These are phyloP conservation scores for Blechomonas ayalai DNA, from an alignment of 208 protist species.

Conservation along the genomic window DNA sequence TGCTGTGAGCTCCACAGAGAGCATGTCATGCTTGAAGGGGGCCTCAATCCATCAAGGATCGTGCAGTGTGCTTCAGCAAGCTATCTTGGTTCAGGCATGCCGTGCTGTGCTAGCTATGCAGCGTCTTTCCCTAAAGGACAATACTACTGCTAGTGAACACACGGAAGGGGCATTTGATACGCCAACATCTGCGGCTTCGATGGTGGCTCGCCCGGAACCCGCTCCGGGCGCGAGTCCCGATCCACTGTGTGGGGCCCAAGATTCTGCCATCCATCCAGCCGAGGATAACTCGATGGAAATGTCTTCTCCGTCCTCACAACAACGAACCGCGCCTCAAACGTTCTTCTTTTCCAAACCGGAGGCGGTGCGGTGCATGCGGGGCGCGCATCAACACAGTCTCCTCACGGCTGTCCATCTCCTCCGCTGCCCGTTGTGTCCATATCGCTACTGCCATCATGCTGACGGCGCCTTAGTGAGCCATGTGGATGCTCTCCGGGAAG, in stretches of 20 bases:
- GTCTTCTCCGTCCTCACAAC: constrained; percentile 1
- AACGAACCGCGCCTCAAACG: background rate
- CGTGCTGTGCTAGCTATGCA: constrained; percentile 17
- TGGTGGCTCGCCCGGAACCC: too few relatives aligned
- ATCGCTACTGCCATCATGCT: constrained; percentile 13
- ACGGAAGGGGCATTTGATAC: too few relatives aligned
- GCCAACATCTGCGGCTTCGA: too few relatives aligned
- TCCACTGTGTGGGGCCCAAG: too few relatives aligned
- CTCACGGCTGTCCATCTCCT: constrained; percentile 25
- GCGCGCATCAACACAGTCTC: constrained; percentile 10
- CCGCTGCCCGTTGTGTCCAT: constrained; percentile 10
- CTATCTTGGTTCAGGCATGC: constrained; percentile 31
- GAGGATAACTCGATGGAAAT: too few relatives aligned
- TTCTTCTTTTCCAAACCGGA: background rate
- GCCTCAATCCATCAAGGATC: constrained; percentile 18
- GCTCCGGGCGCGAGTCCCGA: too few relatives aligned
- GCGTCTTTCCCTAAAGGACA: background rate
- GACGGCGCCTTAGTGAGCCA: constrained; percentile 13
- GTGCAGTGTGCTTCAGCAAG: constrained; percentile 31
- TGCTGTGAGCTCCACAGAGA: too few relatives aligned
- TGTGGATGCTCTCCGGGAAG: constrained; percentile 4
- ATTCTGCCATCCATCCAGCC: too few relatives aligned
- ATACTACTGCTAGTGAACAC: too few relatives aligned
- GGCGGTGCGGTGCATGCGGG: constrained; percentile 5
- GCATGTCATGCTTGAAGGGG: too few relatives aligned